Evolutionary conservation across 2,329 filamentous ascomycete genomes (phyloP).

Genomic region (Fusarium napiforme): DNA sequence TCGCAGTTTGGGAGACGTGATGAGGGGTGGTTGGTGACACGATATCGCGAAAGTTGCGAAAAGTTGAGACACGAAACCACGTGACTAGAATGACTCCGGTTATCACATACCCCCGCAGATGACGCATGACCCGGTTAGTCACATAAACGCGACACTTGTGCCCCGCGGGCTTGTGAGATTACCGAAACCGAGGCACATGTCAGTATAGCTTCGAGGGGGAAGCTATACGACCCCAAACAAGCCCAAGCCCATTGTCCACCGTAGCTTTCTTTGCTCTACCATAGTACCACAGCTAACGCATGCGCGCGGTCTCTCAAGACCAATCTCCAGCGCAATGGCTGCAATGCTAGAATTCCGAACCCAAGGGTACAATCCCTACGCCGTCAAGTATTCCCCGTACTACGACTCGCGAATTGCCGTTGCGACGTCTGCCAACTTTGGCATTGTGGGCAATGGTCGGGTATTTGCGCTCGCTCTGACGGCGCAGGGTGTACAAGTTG

Average conservation of each 20-base stretch:
- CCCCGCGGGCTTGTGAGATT: slow-evolving; percentile 41
- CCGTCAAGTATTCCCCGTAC: slow-evolving; percentile 98
- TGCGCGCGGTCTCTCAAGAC: slow-evolving; percentile 30
- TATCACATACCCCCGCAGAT: slow-evolving; percentile 23
- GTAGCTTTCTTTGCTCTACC: slow-evolving; percentile 11
- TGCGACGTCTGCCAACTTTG: slow-evolving; percentile 92
- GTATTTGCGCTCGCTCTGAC: slow-evolving; percentile 87
- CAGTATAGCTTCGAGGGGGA: slow-evolving; percentile 27
- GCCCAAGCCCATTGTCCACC: slow-evolving; percentile 6
- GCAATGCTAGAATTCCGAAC: slow-evolving; percentile 95
- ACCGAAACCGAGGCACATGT: slow-evolving; percentile 55
- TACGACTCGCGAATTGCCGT: slow-evolving; percentile 95
- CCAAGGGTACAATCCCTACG: slow-evolving; percentile 93
- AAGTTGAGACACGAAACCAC: slow-evolving; percentile 41
- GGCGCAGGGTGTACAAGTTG: slow-evolving; percentile 81
- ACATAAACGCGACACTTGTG: slow-evolving; percentile 22
- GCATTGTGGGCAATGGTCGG: slow-evolving; percentile 94
- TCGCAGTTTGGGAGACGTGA: neutral
- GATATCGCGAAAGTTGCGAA: slow-evolving; percentile 2
- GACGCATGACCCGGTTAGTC: slow-evolving; percentile 29
- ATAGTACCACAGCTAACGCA: slow-evolving; percentile 30
- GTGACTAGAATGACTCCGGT: slow-evolving; percentile 38
- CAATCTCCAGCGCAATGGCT: slow-evolving; percentile 50
- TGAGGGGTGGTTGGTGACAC: neutral
- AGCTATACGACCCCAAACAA: too few species aligned